These are phyloP conservation scores for Maudiozyma serrabonitensis DNA, from an alignment of 805 yeast species.

Conservation along the genomic window DNA sequence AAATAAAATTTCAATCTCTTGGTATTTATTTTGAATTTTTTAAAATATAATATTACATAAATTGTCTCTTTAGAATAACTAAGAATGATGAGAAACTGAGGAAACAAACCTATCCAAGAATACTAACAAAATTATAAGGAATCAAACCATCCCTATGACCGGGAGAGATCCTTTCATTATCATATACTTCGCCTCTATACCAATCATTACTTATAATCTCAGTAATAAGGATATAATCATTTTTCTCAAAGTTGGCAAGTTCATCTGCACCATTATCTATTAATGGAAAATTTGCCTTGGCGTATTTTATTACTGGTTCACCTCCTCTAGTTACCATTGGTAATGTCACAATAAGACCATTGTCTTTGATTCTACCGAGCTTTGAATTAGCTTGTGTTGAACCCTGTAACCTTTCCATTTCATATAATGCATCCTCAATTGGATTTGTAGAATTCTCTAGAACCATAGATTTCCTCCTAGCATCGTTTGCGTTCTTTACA, in stretches of 20 bases:
- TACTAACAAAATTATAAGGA: conserved; percentile 20
- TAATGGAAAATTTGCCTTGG: conserved; percentile 25
- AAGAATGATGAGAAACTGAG: background rate
- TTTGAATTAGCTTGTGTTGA: conserved; percentile 13
- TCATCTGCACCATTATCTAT: conserved; percentile 23
- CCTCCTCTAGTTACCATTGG: conserved; percentile 22
- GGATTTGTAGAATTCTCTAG: conserved; percentile 18
- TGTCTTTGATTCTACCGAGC: conserved; percentile 21
- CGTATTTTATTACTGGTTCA: conserved; percentile 22
- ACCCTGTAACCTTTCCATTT: conserved; percentile 23
- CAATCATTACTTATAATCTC: conserved; percentile 26
- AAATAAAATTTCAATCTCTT: too few species aligned
- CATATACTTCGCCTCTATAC: conserved; percentile 28
- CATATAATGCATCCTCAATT: conserved; percentile 25
- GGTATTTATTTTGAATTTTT: too few species aligned
- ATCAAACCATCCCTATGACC: conserved; percentile 18
- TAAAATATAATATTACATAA: background rate
- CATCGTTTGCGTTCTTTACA: background rate
- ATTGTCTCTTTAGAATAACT: background rate
- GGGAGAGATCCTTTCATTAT: conserved; percentile 14
- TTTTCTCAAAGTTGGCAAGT: conserved; percentile 22
- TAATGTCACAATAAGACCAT: conserved; percentile 25
- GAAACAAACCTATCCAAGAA: conserved; percentile 2
- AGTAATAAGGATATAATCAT: conserved; percentile 25
- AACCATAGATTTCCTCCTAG: conserved; percentile 24